Evolutionary conservation across 768 basidiomycete species (phyloP), one percentile per base, ranked within the genome.

Genomic region (Mycena venus): DNA sequence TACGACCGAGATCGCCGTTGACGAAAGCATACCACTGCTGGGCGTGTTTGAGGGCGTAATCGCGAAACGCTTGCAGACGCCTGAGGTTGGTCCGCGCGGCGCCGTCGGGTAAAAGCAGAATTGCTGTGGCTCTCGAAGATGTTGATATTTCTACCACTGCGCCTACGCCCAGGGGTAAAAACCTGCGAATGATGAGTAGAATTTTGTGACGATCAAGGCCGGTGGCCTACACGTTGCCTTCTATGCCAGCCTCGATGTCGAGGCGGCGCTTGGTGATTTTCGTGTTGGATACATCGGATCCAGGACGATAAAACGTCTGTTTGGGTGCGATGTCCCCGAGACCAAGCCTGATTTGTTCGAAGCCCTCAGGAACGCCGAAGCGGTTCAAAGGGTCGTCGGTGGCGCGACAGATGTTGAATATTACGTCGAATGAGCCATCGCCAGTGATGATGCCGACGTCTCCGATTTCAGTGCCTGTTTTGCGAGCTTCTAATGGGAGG

Each of bases 371-470:
- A 9, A 75, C 74, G 12, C 74, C 60, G 38, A 69, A 61, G 4
- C 70, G 65, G 29, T 77, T 71, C 40, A 75, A 34, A 10, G 75
- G 72, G 32, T 76, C 61, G 53, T 63, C 58, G 23, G 72, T 44
- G 19, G 75, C 29, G 5, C 58, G 44, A 36, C 75, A 74, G 19
- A 76, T 73, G 47, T 78, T 78, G 77, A 78, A 78, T 4, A 78
- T 44, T 7, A 56, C 21, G 25, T 70, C 72, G 56, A 76, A 76
- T 0, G 59, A 36, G 1, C 77, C 77, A 59, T 78, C 75, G 19
- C 64, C 47, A 9, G 67, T 74, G 31, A 78, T 38, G 25, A 63
- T 47, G 14, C 77, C 77, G 14, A 78, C 75, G 49, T 78, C 77
- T 9, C 75, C 77, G 17, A 78, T 74, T 36, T 71, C 38, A 0